phyloP scores from a whole-genome alignment of 805 yeast species.

The Sugiyamaella lignohabitans region DNA sequence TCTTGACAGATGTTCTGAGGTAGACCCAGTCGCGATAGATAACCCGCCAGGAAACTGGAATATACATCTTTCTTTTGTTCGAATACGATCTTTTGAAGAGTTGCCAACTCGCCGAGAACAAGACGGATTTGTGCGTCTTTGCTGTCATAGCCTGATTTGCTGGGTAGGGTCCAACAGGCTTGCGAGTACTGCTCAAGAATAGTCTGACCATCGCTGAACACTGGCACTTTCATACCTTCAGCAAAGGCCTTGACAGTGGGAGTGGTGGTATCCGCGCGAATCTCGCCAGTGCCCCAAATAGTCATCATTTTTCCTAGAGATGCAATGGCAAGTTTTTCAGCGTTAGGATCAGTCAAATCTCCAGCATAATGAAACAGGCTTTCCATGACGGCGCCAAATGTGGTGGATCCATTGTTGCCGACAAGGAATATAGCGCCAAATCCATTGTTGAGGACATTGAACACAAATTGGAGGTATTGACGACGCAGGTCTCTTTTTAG shows the following conservation, averaged over 20 bases:
- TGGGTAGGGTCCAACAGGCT: conserved; percentile 72
- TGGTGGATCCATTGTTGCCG: conserved; percentile 49
- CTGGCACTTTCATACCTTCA: conserved; percentile 52
- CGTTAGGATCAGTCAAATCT: conserved; percentile 54
- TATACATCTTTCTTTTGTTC: conserved; percentile 43
- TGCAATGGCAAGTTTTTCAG: conserved; percentile 62
- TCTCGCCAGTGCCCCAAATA: conserved; percentile 63
- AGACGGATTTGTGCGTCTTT: conserved; percentile 76
- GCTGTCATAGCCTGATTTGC: conserved; percentile 58
- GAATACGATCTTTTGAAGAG: conserved; percentile 58
- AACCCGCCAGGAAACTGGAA: conserved; percentile 46
- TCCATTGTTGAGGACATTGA: conserved; percentile 68
- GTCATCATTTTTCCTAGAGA: conserved; percentile 56
- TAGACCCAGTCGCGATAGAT: conserved; percentile 48
- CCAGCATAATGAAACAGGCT: conserved; percentile 60
- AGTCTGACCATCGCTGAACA: conserved; percentile 56
- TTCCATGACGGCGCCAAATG: conserved; percentile 54
- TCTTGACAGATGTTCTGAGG: conserved; percentile 55
- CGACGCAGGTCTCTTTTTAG: conserved; percentile 63
- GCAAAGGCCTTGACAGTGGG: conserved; percentile 48
- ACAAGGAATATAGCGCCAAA: conserved; percentile 71
- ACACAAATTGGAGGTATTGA: conserved; percentile 61
- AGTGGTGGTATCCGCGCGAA: conserved; percentile 32
- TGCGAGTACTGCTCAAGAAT: conserved; percentile 63
- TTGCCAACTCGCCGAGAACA: conserved; percentile 67